Evolutionary conservation across 768 basidiomycete genomes (phyloP), one percentile per base, ranked within the genome.

Genomic region (Suillus subalutaceus): DNA sequence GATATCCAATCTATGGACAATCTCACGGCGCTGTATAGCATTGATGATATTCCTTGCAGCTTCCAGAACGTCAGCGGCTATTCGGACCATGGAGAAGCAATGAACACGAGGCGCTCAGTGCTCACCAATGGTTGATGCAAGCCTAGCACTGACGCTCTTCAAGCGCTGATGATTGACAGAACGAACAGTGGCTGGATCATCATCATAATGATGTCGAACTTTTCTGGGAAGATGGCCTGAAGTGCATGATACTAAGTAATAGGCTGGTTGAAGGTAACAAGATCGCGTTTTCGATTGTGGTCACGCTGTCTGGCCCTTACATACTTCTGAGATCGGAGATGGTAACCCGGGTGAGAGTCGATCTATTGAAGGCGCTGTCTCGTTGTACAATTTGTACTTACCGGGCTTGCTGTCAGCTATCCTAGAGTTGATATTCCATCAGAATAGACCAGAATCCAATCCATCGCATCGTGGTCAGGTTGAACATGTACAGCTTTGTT

Each of bases 1-100:
- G 30, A 90, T 73, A 53, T 85, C 77, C 35, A 90, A 78, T 70
- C 84, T 85, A 26, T 83, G 82, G 38, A 90, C 84, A 13, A 73
- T 66, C 23, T 77, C 78, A n/a, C 84, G 84, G 26, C 78, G 75
- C 4, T 76, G 78, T 57, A 90, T 84, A 63, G 78, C 70, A 18
- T 73, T 70, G 43, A 88, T 85, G 26, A 90, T 79, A 52, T 60
- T 79, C 74, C 63, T 81, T 79, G 0, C 86, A 86, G 65, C 86
- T 89, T 88, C 66, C 15, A 58, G 38, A 26, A 65, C 44, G 32
- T 35, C 7, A 41, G 13, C 48, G 53, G n/a, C 37, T n/a, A 56
- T 61, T 52, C 26, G 7, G 37, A 64, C 18, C 26, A 41, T 26
- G 58, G 40, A 63, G 13, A 57, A 44, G 43, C 15, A 20, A 37